Conservation (phyloP, 2,329 filamentous ascomycete species). For the Dothistroma septosporum region DNA sequence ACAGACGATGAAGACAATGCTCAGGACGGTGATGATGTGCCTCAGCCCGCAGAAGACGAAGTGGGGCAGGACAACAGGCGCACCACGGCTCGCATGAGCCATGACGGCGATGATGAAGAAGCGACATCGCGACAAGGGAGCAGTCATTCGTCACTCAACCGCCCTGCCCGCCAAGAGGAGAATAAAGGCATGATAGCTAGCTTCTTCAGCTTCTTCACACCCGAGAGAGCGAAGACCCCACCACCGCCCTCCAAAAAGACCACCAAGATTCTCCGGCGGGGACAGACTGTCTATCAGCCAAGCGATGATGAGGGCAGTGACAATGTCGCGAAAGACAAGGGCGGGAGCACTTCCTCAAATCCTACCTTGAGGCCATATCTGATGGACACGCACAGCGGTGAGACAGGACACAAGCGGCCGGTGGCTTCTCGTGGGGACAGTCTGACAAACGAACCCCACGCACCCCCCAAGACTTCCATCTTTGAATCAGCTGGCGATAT, state of each 20-base stretch:
- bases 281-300: conserved; percentile 62
- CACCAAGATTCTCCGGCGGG: conserved; percentile 47
- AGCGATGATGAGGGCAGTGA: conserved; percentile 33
- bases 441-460: conserved; percentile 44
- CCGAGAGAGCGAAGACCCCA: conserved; percentile 56
- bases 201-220: conserved; percentile 71
- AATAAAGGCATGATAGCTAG: conserved; percentile 43
- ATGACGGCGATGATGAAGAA: conserved; percentile 46
- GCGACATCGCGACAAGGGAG: conserved; percentile 36
- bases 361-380: conserved; percentile 32
- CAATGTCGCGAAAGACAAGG: conserved; percentile 17
- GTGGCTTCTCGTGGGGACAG: conserved; percentile 49
- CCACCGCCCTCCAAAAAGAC: conserved; percentile 32
- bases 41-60: conserved; percentile 64
- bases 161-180: conserved; percentile 17
- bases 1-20: conserved; percentile 27
- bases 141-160: conserved; percentile 11
- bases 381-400: conserved; percentile 16
- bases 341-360: conserved; percentile 27
- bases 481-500: conserved; percentile 94
- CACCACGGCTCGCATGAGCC: conserved; percentile 26
- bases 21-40: conserved; percentile 49
- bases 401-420: conserved; percentile 39
- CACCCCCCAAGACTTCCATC: conserved; percentile 85
- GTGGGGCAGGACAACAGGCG: conserved; percentile 56